Evolutionary conservation across 352 stramenopile genomes (phyloP), one percentile per base, ranked within the genome.

Genomic region (Phytophthora aleatoria): DNA sequence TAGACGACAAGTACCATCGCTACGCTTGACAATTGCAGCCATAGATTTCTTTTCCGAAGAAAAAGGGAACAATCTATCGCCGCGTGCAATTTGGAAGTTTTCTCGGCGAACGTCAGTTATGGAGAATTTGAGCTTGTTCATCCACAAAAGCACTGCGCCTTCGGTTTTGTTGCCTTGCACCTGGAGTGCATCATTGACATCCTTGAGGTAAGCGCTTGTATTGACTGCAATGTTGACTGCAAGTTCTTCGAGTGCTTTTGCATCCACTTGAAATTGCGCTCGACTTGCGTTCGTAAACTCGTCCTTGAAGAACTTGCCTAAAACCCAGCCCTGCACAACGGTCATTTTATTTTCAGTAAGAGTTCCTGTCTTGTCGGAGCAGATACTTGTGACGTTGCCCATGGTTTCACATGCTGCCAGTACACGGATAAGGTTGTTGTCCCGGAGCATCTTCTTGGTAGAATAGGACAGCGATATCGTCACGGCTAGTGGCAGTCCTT

Each of bases 261-360:
- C 1, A 42, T 89, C 59, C 3, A 91, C 62, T 0, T 70, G 50
- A 10, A 89, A 69, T 26, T 64, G 62, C 8, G 48, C 48, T 57
- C 48, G 60, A 20, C 28, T 51, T 28, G 70, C 11, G 7, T 67
- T 49, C 3, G 16, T 50, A 11, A 79, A 41, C 5, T 71, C 73
- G 38, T 79, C 68, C 8, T 74, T 70, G 54, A 89, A 91, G 27
- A 91, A 75, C 49, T 81, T 67, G 5, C 85, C 86, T 2, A 91
- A 68, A 2, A 95, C 73, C 73, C 91, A 97, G 27, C 90, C 91
- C 63, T 97, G 84, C 6, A 99, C 94, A 9, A 99, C 95, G 4
- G 95, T 99, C 97, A 99, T 99, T 47, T 96, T 97, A 76, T 99
- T 99, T 61, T 98, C 91, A 2, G 96, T 99, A 26, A 99, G 79